Evolutionary conservation across 2,329 filamentous ascomycete species (phyloP).

Genomic region (Colletotrichum cuscutae): DNA sequence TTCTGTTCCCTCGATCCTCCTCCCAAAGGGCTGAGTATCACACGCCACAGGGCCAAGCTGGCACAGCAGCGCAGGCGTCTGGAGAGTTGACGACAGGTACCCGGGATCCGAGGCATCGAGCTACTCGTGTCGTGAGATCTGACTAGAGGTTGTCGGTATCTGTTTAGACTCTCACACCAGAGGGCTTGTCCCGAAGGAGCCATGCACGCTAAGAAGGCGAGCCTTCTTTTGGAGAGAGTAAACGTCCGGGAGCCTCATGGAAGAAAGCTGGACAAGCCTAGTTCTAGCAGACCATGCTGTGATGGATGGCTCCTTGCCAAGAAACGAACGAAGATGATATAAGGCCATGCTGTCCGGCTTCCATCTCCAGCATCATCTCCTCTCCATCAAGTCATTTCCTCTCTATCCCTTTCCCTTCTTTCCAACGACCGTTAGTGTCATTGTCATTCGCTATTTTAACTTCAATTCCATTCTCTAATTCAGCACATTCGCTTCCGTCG

Average conservation of each 20-base stretch:
- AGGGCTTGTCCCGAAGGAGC: conserved; percentile 16
- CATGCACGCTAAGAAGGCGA: conserved; percentile 19
- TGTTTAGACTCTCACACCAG: conserved; percentile 8
- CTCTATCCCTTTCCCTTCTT: conserved; percentile 1
- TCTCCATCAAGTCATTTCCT: conserved; percentile 11
- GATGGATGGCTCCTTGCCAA: neutral
- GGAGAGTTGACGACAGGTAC: neutral
- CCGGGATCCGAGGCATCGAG: neutral
- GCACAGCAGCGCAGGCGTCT: neutral
- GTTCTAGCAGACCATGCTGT: neutral
- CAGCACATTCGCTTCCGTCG: neutral
- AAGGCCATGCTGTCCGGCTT: neutral
- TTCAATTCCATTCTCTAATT: neutral
- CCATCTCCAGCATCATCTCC: neutral
- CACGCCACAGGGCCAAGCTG: neutral
- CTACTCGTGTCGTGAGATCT: conserved; percentile 7
- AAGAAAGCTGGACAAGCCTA: neutral
- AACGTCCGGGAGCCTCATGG: conserved; percentile 1
- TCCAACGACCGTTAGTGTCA: conserved; percentile 2
- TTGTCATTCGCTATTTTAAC: neutral
- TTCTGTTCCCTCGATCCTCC: neutral
- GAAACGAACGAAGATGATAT: conserved; percentile 4
- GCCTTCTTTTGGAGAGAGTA: neutral
- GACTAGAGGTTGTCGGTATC: neutral
- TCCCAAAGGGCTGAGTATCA: conserved; percentile 2